Evolutionary conservation across 2,329 filamentous ascomycete species (phyloP), one percentile per base, ranked within the genome.

Genomic region (Emmonsia crescens): DNA sequence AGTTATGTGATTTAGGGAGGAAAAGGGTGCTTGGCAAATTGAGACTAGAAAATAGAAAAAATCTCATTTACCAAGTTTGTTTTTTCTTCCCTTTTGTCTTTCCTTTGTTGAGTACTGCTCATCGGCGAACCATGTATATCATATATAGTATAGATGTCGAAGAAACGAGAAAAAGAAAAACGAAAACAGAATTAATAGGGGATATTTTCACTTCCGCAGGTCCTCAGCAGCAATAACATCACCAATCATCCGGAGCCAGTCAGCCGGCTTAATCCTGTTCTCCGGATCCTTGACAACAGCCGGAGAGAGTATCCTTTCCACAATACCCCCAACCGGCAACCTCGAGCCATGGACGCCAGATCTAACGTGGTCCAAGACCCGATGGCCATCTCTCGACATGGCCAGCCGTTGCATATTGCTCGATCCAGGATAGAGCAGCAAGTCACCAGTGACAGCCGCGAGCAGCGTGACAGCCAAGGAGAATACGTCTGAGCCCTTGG

Each of bases 391-490:
- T 14, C 74, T 71, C 0, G 77, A 75, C 74, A 78, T 77, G 21
- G 72, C 73, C 1, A 78, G 69, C 14, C 76, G 70, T 64, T 76
- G 73, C 67, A 77, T 74, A 38, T 69, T 71, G 61, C 67, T 75
- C 16, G 71, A 66, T 6, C 75, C 73, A 0, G 75, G 69, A 61
- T 79, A 79, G 0, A 79, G 66, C 10, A 76, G 67, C n/a, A 78
- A 60, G 64, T 79, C 74, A 1, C 77, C 77, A 5, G 76, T 79
- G 2, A 75, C 77, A 14, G 75, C 76, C 1, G 76, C 76, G 21
- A 79, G 70, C 6, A 79, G 67, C 5, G 76, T 79, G 14, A 78
- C 73, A 5, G 76, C 77, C 2, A 79, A 70, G 0, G 77, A 78
- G 62, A 79, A 79, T 1, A 79, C 72, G 63, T 79, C 77, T 10